Evolutionary conservation across 495 filamentous ascomycete species (phyloP), one percentile per base, ranked within the genome.

Genomic region (Bryoglossum gracile): DNA sequence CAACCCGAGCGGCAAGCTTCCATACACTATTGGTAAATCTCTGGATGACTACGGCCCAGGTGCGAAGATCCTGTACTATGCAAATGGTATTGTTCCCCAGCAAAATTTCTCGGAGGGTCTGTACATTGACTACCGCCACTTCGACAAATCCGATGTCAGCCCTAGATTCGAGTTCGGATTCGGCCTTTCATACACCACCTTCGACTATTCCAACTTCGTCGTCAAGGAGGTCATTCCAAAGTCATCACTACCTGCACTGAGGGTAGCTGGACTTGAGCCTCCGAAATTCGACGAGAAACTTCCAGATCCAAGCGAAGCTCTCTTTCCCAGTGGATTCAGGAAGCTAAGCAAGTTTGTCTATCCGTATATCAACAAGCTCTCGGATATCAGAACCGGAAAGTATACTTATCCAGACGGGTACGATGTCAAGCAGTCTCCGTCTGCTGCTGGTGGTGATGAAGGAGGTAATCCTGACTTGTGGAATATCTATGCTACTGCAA

Each of bases 111-210:
- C 69, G 3, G 87, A 96, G 54, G 87, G 87, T 0, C 68, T 95
- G 4, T 87, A 87, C 56, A 80, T 94, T 58, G 91, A 96, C 62
- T 94, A 97, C 61, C 83, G 91, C 6, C 75, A 94, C 53, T 96
- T 96, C 60, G 92, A 97, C 70, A 83, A 81, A 54, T 52, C 75
- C 26, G 60, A 65, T 16, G 79, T 91, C 52, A 62, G 65, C 2
- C 87, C 87, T 0, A 77, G 81, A 4, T 91, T 76, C 57, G 80
- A 84, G 55, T 94, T 94, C 57, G 87, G 87, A 0, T 90, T 79
- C 48, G 87, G 87, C 0, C 72, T 92, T 3, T 81, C 77, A 30
- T 94, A 96, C 65, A 92, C 91, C 1, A 80, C 66, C 0, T 98
- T 94, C 62, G 67, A 80, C n/a, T 74, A 89, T 50, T 68, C 71